Evolutionary conservation across 768 basidiomycete species (phyloP).

Genomic region (Bullera alba): DNA sequence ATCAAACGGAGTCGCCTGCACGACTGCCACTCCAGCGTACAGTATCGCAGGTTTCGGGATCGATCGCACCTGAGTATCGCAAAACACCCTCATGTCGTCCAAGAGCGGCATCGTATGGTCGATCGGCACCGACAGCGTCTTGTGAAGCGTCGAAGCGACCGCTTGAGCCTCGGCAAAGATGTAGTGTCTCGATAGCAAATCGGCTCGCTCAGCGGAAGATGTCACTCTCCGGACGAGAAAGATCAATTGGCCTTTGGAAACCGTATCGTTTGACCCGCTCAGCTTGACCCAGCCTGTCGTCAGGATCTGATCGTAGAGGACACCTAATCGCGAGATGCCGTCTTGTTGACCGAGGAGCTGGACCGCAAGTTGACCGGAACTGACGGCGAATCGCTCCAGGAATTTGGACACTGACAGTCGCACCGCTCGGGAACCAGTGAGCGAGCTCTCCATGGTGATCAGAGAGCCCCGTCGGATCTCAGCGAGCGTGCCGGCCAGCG

Average conservation of each 20-base stretch:
- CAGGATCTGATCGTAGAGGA: slow-evolving; percentile 46
- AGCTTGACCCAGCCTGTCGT: slow-evolving; percentile 44
- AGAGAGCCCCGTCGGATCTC: slow-evolving; percentile 31
- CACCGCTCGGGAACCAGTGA: slow-evolving; percentile 8
- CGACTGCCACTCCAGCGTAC: slow-evolving; percentile 42
- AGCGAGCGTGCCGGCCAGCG: slow-evolving; percentile 1
- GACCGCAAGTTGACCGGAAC: slow-evolving; percentile 33
- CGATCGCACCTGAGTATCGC: slow-evolving; percentile 27
- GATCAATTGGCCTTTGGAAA: slow-evolving; percentile 46
- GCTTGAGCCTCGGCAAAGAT: slow-evolving; percentile 43
- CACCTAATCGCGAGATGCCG: slow-evolving; percentile 37
- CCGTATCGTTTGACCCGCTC: slow-evolving; percentile 31
- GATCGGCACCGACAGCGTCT: slow-evolving; percentile 39
- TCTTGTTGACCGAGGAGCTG: slow-evolving; percentile 34
- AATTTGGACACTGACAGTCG: slow-evolving; percentile 34
- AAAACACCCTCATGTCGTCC: slow-evolving; percentile 34
- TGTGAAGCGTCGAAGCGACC: slow-evolving; percentile 37
- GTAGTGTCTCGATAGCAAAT: slow-evolving; percentile 38
- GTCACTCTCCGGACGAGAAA: slow-evolving; percentile 42
- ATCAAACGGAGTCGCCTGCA: slow-evolving; percentile 46
- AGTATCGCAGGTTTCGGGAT: slow-evolving; percentile 33
- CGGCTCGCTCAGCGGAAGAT: slow-evolving; percentile 30
- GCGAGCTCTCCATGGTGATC: slow-evolving; percentile 22
- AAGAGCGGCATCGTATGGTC: slow-evolving; percentile 39
- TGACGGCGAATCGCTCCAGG: slow-evolving; percentile 38